Evolutionary conservation across 352 stramenopile species (phyloP).

Genomic region (Paralagenidium karlingii): DNA sequence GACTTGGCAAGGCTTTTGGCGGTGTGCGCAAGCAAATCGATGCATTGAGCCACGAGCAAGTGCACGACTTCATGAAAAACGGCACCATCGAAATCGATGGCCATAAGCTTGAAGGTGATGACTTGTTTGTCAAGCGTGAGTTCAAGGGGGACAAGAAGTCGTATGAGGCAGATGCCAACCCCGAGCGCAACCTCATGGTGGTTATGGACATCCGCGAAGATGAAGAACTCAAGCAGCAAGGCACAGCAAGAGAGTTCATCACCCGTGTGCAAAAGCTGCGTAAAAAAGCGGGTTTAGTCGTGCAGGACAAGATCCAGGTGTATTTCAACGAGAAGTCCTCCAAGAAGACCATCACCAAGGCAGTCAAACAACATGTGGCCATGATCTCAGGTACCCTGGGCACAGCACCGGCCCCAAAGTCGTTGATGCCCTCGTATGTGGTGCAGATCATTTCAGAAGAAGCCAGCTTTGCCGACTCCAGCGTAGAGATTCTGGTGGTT

Average conservation of each 20-base stretch:
- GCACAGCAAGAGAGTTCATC: slow-evolving; percentile 93
- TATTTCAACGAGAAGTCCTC: slow-evolving; percentile 84
- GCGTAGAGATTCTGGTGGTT: slow-evolving; percentile 45
- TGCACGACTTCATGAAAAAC: slow-evolving; percentile 49
- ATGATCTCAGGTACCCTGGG: slow-evolving; percentile 47
- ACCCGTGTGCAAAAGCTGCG: slow-evolving; percentile 98
- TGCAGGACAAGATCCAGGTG: slow-evolving; percentile 94
- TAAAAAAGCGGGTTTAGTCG: slow-evolving; percentile 92
- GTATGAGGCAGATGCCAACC: slow-evolving; percentile 84
- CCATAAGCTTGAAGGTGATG: slow-evolving; percentile 73
- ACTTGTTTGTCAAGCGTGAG: slow-evolving; percentile 89
- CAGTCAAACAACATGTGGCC: slow-evolving; percentile 38
- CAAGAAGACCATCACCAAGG: slow-evolving; percentile 37
- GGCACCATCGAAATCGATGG: slow-evolving; percentile 75
- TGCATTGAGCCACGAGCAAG: slow-evolving; percentile 54
- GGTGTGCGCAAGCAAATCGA: slow-evolving; percentile 79
- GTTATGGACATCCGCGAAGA: slow-evolving; percentile 93
- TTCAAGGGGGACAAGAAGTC: slow-evolving; percentile 90
- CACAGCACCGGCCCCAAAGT: slow-evolving; percentile 38
- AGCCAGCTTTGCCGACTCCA: slow-evolving; percentile 55
- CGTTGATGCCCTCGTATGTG: slow-evolving; percentile 40
- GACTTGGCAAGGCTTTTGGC: slow-evolving; percentile 94
- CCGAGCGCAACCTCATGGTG: slow-evolving; percentile 88
- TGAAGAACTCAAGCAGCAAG: slow-evolving; percentile 90
- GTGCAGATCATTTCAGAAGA: slow-evolving; percentile 65